Base-by-base conservation (phyloP, 2,329 filamentous ascomycete genomes). In the Fusarium sp. region DNA sequence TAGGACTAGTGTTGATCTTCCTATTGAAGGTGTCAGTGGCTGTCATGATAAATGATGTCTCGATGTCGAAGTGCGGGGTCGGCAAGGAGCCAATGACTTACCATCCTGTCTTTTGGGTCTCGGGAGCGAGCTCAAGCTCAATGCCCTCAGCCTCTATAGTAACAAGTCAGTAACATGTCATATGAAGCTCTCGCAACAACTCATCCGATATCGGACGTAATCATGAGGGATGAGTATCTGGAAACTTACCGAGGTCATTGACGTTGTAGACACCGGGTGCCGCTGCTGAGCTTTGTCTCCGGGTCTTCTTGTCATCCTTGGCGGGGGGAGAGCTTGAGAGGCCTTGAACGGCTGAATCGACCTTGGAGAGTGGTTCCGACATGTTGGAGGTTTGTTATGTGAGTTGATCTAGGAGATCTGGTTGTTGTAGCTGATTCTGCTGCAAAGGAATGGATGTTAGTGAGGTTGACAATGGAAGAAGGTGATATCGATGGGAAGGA, bases 1-100 rank as follows among this genome's bases (percentile, higher is more conserved):
- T 83, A 41, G 93, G 87, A 36, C 94, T 95, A 56, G 90, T 92
- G 87, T 98, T 98, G 79, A 98, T 91, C 83, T 96, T 97, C 95
- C 94, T 97, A 62, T 54, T 34, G 11, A 23, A n/a, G 13, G 13
- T 12, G 15, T 46, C 61, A 74, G 65, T 45, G 8, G 23, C 44
- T 51, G 30, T 40, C 23, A 20, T 18, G 26, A 51, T 46, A 13
- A 10, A 28, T 45, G 8, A 28, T 20, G 28, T 33, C 26, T 37
- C 16, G 12, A 20, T 26, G 42, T 51, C 36, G 38, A 61, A 37
- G 26, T 65, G 65, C 46, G 51, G 49, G 45, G 41, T 51, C 30
- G 11, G 41, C 18, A 15, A 51, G 18, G n/a, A 10, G 15, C 1
- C 26, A 49, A 23, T 46, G 30, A 80, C 91, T 80, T 87, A 97